Conservation (phyloP, 2,329 filamentous ascomycete genomes). For the Diplodia sapinea region DNA sequence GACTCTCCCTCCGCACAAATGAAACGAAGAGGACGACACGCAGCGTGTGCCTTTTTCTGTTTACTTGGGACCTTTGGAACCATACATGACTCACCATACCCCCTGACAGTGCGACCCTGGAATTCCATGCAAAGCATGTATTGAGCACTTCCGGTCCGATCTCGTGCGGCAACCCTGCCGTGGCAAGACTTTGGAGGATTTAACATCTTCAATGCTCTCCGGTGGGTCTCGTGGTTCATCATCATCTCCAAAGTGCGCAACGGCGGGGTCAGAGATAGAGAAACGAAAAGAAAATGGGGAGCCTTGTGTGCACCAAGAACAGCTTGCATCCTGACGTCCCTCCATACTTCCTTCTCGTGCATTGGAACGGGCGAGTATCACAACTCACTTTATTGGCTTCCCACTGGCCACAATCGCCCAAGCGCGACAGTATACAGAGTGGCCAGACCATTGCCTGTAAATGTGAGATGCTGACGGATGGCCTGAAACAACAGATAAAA, state of each 20-base stretch:
- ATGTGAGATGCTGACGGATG: slow-evolving; percentile 14
- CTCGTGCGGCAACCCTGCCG: slow-evolving; percentile 47
- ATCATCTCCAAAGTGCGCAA: slow-evolving; percentile 1
- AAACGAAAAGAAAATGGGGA: neutral
- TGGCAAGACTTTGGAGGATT: slow-evolving; percentile 35
- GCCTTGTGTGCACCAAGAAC: neutral
- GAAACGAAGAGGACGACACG: too few species aligned
- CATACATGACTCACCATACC: neutral
- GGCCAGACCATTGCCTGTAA: neutral
- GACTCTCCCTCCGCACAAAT: neutral
- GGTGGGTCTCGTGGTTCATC: slow-evolving; percentile 27
- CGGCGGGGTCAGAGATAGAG: neutral
- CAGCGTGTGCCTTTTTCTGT: neutral
- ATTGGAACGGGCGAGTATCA: neutral
- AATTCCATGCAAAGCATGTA: slow-evolving; percentile 47
- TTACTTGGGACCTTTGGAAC: neutral
- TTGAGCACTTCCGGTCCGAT: slow-evolving; percentile 47
- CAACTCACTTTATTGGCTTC: neutral
- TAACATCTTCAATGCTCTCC: slow-evolving; percentile 18
- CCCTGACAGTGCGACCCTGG: slow-evolving; percentile 45
- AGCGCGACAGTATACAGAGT: neutral
- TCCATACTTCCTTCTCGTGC: neutral
- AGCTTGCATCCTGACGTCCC: neutral
- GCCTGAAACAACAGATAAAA: slow-evolving; percentile 34
- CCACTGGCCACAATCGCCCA: neutral